Conservation (phyloP, 768 basidiomycete genomes). For the Suillus brevipes region DNA sequence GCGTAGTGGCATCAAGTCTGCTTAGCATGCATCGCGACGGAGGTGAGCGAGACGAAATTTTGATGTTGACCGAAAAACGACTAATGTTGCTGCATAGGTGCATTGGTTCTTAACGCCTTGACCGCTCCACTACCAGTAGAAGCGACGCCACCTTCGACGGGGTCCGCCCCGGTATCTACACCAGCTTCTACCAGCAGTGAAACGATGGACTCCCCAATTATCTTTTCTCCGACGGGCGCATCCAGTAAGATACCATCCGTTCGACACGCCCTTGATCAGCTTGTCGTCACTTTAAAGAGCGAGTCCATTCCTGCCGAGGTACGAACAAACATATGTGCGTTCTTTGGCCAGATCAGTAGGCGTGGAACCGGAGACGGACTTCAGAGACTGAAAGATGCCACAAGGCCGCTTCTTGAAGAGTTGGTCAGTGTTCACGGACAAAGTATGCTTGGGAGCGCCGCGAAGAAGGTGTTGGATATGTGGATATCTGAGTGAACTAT, state of each 20-base stretch:
- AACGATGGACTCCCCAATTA: constrained; percentile 44
- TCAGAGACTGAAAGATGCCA: constrained; percentile 48
- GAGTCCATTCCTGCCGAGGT: constrained; percentile 63
- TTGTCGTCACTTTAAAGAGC: constrained; percentile 62
- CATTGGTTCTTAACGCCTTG: constrained; percentile 62
- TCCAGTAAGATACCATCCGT: constrained; percentile 45
- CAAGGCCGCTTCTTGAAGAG: constrained; percentile 52
- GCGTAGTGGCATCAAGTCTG: constrained; percentile 78
- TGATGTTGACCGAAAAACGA: background rate
- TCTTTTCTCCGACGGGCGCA: constrained; percentile 39
- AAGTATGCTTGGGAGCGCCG: constrained; percentile 37
- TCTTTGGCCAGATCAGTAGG: constrained; percentile 64
- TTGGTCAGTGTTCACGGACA: constrained; percentile 39
- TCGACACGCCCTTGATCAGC: constrained; percentile 65
- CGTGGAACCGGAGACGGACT: constrained; percentile 51
- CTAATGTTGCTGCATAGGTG: constrained; percentile 42
- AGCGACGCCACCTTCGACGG: constrained; percentile 30
- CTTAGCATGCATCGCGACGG: constrained; percentile 66
- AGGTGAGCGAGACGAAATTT: constrained; percentile 44
- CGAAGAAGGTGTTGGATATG: constrained; percentile 42
- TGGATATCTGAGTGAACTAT: constrained; percentile 31
- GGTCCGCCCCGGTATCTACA: constrained; percentile 36
- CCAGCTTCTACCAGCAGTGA: constrained; percentile 46
- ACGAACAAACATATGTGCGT: constrained; percentile 71
- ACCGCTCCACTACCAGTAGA: constrained; percentile 50